Percentiles rank a stretch among this genome's conserved stretches.
Conservation (phyloP, 176 grass and related monocot species). For the Carex littledalei region DNA sequence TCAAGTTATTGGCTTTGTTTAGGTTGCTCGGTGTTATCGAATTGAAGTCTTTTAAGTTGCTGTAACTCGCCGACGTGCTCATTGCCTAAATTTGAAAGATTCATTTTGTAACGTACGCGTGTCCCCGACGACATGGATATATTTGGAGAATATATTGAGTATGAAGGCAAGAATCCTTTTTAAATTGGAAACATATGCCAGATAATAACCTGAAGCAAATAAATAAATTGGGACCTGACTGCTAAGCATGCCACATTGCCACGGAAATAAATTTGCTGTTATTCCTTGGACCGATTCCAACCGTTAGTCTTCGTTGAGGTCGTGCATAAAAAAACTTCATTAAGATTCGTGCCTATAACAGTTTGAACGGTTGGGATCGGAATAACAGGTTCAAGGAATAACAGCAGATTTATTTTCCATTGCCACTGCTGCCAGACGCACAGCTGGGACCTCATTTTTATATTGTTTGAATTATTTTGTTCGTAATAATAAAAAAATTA, state of each 20-base stretch:
- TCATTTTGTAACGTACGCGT: neutral
- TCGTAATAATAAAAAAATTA: neutral
- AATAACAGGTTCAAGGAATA: too few relatives aligned
- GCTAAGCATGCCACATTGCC: neutral
- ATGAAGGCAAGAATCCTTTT: neutral
- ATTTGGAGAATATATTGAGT: neutral
- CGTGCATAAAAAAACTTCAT: too few relatives aligned
- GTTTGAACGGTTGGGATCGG: too few relatives aligned
- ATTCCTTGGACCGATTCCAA: too few relatives aligned
- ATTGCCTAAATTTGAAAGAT: neutral
- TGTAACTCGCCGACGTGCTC: too few relatives aligned
- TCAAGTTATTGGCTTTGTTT: constrained; percentile 1
- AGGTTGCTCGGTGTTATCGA: neutral
- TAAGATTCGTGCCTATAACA: too few relatives aligned
- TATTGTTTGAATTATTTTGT: neutral
- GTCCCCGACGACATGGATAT: neutral
- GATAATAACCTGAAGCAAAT: neutral
- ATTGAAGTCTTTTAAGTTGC: too few relatives aligned
- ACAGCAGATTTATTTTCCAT: too few relatives aligned
- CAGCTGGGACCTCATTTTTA: neutral
- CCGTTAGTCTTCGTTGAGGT: too few relatives aligned
- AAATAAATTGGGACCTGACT: neutral
- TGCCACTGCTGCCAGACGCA: neutral
- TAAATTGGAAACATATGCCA: neutral
- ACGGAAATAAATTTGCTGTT: too few relatives aligned